A percentile compares a stretch with the other conserved stretches of the same genome.
Evolutionary conservation across 805 yeast species (phyloP).

Genomic region (Hanseniaspora hatyaiensis): DNA sequence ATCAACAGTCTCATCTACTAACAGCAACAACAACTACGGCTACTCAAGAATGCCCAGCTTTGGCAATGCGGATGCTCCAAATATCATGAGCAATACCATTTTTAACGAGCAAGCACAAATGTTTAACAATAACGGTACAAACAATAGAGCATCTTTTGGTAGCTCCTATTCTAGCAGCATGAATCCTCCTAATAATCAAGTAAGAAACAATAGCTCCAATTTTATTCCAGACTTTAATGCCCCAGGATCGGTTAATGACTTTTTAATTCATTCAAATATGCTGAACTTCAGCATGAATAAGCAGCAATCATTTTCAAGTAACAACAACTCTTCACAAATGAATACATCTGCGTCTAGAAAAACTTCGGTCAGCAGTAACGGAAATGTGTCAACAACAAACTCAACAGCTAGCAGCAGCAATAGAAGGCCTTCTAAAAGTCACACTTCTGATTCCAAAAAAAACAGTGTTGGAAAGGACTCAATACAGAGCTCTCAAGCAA

Average conservation of each 20-base stretch:
- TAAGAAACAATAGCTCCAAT: background rate
- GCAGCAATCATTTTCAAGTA: background rate
- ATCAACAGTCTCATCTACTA: background rate
- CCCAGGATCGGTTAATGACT: background rate
- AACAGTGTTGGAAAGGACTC: background rate
- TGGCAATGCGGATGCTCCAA: background rate
- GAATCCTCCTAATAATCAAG: background rate
- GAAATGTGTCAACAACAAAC: background rate
- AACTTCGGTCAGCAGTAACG: too few species aligned
- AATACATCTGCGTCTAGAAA: too few species aligned
- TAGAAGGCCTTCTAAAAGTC: background rate
- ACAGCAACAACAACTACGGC: background rate
- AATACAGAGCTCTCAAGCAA: background rate
- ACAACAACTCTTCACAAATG: background rate
- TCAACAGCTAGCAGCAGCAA: background rate
- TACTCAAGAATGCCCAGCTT: background rate
- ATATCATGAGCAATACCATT: background rate
- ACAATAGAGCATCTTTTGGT: constrained; percentile 12
- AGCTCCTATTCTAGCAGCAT: background rate
- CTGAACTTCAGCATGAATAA: background rate
- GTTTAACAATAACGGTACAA: background rate
- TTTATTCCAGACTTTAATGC: background rate
- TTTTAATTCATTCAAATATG: background rate
- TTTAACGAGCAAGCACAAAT: background rate
- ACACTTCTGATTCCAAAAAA: too few species aligned